Evolutionary conservation across 2,329 filamentous ascomycete genomes (phyloP), one percentile per base, ranked within the genome.

Genomic region (Colletotrichum salicis): DNA sequence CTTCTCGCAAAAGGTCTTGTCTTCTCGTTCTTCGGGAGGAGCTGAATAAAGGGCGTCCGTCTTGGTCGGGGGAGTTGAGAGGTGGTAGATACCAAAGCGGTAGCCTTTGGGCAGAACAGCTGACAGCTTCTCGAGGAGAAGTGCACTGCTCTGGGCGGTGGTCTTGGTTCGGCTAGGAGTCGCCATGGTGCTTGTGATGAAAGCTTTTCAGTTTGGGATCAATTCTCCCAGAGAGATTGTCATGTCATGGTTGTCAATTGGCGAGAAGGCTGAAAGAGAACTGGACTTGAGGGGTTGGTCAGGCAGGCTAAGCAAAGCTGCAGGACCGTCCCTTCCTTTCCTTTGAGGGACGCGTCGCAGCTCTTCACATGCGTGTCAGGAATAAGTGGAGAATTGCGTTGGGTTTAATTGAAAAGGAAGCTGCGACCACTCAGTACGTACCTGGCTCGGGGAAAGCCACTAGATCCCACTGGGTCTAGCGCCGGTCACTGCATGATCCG

Each of bases 1-100:
- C 58, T 89, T 95, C 80, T 97, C 94, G 83, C 94, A 92, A 76
- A 92, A 96, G 0, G 96, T 99, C 75, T 89, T 87, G 78, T 97
- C 93, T 10, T 92, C 88, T 55, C 89, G 88, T 74, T 89, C 85
- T 70, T 91, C 90, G 5, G 94, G 93, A 4, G 94, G 91, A 41
- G 95, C 88, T 45, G 93, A 92, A 83, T 93, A 98, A 55, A 99
- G 89, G 19, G 96, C 88, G 10, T 91, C 88, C 73, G 91, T 92
- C 79, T 87, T 87, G 41, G 90, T 92, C 5, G 96, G 94, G 15
- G 93, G 93, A 5, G 95, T 97, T 29, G 94, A 97, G 76, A 98
- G 85, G 84, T 99, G 96, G 81, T 97, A 92, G 77, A 96, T 87
- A 74, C 87, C 91, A 79, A 97, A 93, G 15, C 78, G 82, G 77